Percentiles rank a stretch among this genome's conserved stretches.
Evolutionary conservation across 805 yeast genomes (phyloP).

Genomic region (Clavispora carvajalis): DNA sequence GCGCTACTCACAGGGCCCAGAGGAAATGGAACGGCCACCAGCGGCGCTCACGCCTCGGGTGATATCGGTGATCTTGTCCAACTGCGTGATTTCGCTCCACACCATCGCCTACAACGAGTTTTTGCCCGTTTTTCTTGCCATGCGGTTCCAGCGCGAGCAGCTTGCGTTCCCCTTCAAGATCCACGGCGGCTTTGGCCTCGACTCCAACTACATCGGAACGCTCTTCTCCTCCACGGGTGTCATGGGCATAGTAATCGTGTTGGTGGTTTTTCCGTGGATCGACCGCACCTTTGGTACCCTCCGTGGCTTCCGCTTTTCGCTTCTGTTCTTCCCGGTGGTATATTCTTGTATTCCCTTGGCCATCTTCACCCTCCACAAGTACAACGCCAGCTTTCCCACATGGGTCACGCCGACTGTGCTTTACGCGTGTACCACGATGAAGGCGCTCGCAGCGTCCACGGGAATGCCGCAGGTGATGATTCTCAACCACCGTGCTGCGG

Average conservation of each 20-base stretch:
- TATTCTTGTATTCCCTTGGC: slow-evolving; percentile 27
- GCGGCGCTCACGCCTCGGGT: slow-evolving; percentile 27
- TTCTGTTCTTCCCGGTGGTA: slow-evolving; percentile 27
- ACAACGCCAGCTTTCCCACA: slow-evolving; percentile 20
- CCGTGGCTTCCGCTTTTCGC: slow-evolving; percentile 26
- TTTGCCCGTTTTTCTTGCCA: slow-evolving; percentile 33
- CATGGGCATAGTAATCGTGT: slow-evolving; percentile 28
- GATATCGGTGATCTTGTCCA: slow-evolving; percentile 26
- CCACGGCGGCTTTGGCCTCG: slow-evolving; percentile 33
- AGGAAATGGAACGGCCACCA: neutral
- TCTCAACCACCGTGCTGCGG: slow-evolving; percentile 32
- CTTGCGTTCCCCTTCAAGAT: slow-evolving; percentile 31
- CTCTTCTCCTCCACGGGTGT: slow-evolving; percentile 33
- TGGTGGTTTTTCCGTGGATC: slow-evolving; percentile 28
- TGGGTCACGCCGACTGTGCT: slow-evolving; percentile 26
- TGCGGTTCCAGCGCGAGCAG: slow-evolving; percentile 20
- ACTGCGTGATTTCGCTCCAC: slow-evolving; percentile 31
- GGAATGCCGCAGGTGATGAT: slow-evolving; percentile 34
- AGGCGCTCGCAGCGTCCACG: slow-evolving; percentile 29
- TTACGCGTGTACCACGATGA: slow-evolving; percentile 27
- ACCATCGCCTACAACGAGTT: slow-evolving; percentile 30
- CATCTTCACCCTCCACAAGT: slow-evolving; percentile 26
- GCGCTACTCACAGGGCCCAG: slow-evolving; percentile 12
- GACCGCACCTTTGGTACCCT: slow-evolving; percentile 30
- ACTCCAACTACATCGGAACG: slow-evolving; percentile 28